A percentile compares a stretch with the other conserved stretches of the same genome.
phyloP scores from a whole-genome alignment of 768 basidiomycete species.

The Saitozyma sp. region DNA sequence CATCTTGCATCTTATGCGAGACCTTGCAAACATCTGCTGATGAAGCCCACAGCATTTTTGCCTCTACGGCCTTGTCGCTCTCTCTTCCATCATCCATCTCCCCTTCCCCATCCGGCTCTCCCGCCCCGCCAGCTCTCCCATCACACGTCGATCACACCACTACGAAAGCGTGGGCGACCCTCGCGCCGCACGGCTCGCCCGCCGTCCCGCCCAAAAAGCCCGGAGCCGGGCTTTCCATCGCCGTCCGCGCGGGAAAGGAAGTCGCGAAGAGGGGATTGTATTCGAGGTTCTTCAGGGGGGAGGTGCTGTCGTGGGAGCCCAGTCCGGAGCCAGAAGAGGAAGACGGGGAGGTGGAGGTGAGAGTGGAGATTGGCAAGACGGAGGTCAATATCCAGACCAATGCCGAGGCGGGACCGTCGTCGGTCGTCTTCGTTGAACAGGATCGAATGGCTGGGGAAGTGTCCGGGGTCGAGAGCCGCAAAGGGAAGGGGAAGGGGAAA shows the following conservation, averaged over 20 bases:
- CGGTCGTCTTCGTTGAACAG: background rate
- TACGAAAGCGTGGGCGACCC: conserved; percentile 58
- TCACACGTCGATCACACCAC: conserved; percentile 59
- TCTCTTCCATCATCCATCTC: conserved; percentile 58
- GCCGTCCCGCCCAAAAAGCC: conserved; percentile 41
- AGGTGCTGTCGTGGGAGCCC: conserved; percentile 14
- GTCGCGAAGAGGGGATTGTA: conserved; percentile 75
- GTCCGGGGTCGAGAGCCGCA: background rate
- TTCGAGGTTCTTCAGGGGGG: conserved; percentile 74
- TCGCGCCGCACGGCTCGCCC: conserved; percentile 11
- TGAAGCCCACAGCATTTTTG: conserved; percentile 63
- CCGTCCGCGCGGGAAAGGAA: conserved; percentile 66
- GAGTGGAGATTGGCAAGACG: background rate
- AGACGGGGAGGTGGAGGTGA: conserved; percentile 6
- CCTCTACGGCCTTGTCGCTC: conserved; percentile 79
- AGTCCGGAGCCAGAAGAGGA: conserved; percentile 1
- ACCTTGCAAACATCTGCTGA: background rate
- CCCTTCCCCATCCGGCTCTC: conserved; percentile 17
- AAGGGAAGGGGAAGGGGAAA: conserved; percentile 3
- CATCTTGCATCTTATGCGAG: background rate
- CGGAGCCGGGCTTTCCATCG: conserved; percentile 52
- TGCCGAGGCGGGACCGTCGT: conserved; percentile 1
- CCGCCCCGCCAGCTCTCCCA: conserved; percentile 60
- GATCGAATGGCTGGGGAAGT: background rate
- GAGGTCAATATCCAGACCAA: conserved; percentile 5